Percentiles rank a stretch among this genome's conserved stretches.
Evolutionary conservation across 371 early-diverging fungal genomes (phyloP).

Genomic region (Apophysomyces ossiformis): DNA sequence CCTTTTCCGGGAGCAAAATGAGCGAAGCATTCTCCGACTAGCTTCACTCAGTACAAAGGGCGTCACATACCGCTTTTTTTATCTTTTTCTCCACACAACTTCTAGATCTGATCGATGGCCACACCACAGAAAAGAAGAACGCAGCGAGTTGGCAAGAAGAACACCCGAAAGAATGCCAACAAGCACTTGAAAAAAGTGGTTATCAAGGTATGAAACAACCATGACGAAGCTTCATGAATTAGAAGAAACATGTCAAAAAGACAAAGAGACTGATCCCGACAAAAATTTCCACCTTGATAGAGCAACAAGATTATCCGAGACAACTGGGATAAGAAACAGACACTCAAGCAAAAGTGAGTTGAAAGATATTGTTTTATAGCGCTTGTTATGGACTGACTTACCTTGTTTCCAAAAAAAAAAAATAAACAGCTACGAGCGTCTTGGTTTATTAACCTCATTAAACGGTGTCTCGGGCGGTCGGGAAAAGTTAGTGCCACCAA

Average conservation of each 20-base stretch:
- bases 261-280: too few species aligned
- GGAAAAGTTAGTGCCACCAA: conserved; percentile 34
- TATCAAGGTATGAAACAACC: conserved; percentile 39
- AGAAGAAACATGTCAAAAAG: neutral
- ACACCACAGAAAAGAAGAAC: conserved; percentile 47
- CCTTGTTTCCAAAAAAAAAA: neutral
- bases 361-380: conserved; percentile 14
- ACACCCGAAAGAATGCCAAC: conserved; percentile 58
- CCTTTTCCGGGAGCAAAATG: too few species aligned
- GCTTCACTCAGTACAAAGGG: neutral
- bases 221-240: neutral
- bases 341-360: conserved; percentile 76
- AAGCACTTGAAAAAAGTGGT: conserved; percentile 57
- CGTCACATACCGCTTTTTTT: conserved; percentile 14
- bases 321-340: conserved; percentile 79
- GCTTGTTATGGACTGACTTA: neutral
- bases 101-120: conserved; percentile 28
- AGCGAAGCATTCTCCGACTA: too few species aligned
- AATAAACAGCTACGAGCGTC: conserved; percentile 54
- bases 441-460: conserved; percentile 78
- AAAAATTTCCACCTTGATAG: conserved; percentile 14
- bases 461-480: conserved; percentile 80
- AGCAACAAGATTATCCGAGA: conserved; percentile 66
- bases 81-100: neutral
- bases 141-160: conserved; percentile 41